Evolutionary conservation across 2,329 filamentous ascomycete species (phyloP).

Genomic region (Botrytis byssoidea): DNA sequence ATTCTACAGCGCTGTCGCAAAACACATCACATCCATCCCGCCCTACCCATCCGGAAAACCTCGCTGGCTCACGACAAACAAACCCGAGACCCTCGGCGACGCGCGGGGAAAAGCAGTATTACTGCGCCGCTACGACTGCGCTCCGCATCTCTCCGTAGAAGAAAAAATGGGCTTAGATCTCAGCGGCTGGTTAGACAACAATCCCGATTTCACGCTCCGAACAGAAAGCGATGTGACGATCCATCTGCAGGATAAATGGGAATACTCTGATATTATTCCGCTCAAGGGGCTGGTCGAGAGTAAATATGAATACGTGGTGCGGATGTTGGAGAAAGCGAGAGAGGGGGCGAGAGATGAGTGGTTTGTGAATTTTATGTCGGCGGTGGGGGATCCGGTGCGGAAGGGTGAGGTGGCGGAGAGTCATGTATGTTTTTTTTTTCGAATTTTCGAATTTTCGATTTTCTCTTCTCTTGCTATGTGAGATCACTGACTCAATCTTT

Average conservation of each 20-base stretch:
- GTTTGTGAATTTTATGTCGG: conserved; percentile 47
- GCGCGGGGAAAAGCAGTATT: conserved; percentile 67
- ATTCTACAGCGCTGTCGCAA: conserved; percentile 48
- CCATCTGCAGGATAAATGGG: conserved; percentile 50
- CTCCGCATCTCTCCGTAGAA: conserved; percentile 40
- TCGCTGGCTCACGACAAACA: conserved; percentile 61
- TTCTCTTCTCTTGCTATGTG: too few relatives aligned
- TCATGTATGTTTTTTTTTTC: conserved; percentile 34
- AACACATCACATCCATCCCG: conserved; percentile 50
- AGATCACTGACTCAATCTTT: not conserved
- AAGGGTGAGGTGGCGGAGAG: conserved; percentile 43
- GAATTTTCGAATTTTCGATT: not conserved
- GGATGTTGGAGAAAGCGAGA: conserved; percentile 42
- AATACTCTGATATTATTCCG: conserved; percentile 41
- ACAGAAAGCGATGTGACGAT: conserved; percentile 42
- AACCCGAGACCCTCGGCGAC: conserved; percentile 60
- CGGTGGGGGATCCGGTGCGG: conserved; percentile 41
- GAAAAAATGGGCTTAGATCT: conserved; percentile 42
- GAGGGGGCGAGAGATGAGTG: conserved; percentile 32
- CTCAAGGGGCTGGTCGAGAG: conserved; percentile 42
- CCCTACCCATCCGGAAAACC: conserved; percentile 38
- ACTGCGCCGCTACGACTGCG: conserved; percentile 60
- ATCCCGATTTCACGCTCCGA: conserved; percentile 53
- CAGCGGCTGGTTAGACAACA: conserved; percentile 62
- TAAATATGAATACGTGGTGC: conserved; percentile 43